phyloP scores from a whole-genome alignment of 2,329 filamentous ascomycete genomes.

The Aspergillus nomiae region DNA sequence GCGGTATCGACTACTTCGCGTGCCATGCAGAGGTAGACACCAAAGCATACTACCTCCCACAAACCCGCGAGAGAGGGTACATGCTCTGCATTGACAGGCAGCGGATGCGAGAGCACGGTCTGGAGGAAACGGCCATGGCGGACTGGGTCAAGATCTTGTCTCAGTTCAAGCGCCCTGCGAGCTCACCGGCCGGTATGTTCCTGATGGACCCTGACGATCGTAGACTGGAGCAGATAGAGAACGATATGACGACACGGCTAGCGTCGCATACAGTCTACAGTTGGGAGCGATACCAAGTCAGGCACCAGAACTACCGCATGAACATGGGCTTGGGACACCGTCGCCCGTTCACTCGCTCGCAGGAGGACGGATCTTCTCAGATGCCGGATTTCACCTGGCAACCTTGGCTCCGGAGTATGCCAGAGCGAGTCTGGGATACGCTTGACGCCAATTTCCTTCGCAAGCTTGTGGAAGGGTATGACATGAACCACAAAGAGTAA shows the following conservation, averaged over 20 bases:
- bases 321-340: slow-evolving; percentile 53
- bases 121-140: slow-evolving; percentile 27
- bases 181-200: slow-evolving; percentile 64
- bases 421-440: slow-evolving; percentile 65
- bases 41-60: slow-evolving; percentile 73
- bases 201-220: slow-evolving; percentile 59
- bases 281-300: slow-evolving; percentile 54
- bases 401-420: slow-evolving; percentile 53
- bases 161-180: slow-evolving; percentile 58
- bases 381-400: slow-evolving; percentile 60
- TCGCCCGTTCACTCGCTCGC: slow-evolving; percentile 63
- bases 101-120: slow-evolving; percentile 22
- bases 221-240: slow-evolving; percentile 54
- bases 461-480: slow-evolving; percentile 52
- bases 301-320: slow-evolving; percentile 61
- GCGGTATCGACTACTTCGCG: slow-evolving; percentile 58
- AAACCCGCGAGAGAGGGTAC: slow-evolving; percentile 65
- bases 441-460: slow-evolving; percentile 65
- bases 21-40: slow-evolving; percentile 60
- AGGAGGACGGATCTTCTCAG: slow-evolving; percentile 54
- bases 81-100: slow-evolving; percentile 56
- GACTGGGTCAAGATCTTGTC: slow-evolving; percentile 48
- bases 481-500: slow-evolving; percentile 60
- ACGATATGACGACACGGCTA: slow-evolving; percentile 44
- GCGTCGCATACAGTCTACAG: slow-evolving; percentile 27